phyloP scores from a whole-genome alignment of 495 filamentous ascomycete genomes.

The Xylaria nigripes region DNA sequence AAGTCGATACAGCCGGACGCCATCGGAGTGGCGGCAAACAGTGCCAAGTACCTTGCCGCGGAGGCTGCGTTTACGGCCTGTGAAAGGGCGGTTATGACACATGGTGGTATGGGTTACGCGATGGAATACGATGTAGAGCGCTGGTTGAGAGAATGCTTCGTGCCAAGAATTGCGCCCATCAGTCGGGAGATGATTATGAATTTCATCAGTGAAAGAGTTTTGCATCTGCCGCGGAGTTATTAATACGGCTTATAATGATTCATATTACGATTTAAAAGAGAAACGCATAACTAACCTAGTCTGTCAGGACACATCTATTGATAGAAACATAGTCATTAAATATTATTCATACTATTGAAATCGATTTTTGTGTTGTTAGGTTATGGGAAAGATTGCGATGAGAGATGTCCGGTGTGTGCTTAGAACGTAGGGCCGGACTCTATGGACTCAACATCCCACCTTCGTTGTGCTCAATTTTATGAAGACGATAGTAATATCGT shows the following conservation, averaged over 20 bases:
- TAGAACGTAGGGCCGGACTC: no score
- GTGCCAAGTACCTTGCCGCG: slow-evolving; percentile 70
- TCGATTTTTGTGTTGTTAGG: no score
- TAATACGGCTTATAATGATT: slow-evolving; percentile 7
- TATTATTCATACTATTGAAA: no score
- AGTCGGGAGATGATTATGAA: slow-evolving; percentile 77
- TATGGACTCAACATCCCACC: no score
- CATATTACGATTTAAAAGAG: neutral
- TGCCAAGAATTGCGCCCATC: slow-evolving; percentile 67
- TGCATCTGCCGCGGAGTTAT: slow-evolving; percentile 49
- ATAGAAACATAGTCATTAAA: no score
- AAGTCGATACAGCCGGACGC: slow-evolving; percentile 48
- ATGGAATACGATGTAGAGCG: slow-evolving; percentile 73
- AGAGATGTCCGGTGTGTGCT: no score
- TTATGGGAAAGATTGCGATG: no score
- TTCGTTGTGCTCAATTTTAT: no score
- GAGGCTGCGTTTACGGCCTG: slow-evolving; percentile 72
- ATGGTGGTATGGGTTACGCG: slow-evolving; percentile 73
- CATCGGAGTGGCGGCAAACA: slow-evolving; percentile 67
- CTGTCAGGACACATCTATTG: no score
- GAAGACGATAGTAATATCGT: no score
- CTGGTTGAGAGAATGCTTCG: slow-evolving; percentile 64
- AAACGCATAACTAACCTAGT: neutral
- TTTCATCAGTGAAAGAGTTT: slow-evolving; percentile 65
- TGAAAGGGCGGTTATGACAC: slow-evolving; percentile 57